Evolutionary conservation across 176 grass and related monocot species (phyloP).

Genomic region (Chloris gayana): DNA sequence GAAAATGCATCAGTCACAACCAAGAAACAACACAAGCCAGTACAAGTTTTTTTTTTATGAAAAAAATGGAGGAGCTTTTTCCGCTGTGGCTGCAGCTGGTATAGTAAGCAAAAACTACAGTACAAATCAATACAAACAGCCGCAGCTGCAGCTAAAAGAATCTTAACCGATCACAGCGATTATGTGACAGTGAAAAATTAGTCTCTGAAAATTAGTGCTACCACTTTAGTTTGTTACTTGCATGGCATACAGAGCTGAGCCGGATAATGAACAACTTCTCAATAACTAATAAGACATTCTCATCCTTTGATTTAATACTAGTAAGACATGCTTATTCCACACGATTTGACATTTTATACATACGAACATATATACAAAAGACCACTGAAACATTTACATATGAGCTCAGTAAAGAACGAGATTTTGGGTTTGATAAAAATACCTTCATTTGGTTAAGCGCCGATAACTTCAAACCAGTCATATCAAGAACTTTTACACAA

Average conservation of each 20-base stretch:
- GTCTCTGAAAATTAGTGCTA: not conserved
- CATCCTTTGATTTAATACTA: slow-evolving; percentile 5
- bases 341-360: not conserved
- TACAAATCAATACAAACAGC: no score
- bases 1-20: slow-evolving; percentile 29
- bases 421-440: slow-evolving; percentile 2
- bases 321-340: slow-evolving; percentile 13
- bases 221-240: not conserved
- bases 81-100: no score
- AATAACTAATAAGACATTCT: not conserved
- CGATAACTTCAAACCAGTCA: slow-evolving; percentile 92
- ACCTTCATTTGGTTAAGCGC: slow-evolving; percentile 96
- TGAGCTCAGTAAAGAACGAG: not conserved
- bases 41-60: not conserved
- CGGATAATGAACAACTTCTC: not conserved
- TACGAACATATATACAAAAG: no score
- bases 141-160: no score
- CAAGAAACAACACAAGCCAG: slow-evolving; percentile 27
- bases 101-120: no score
- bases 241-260: not conserved
- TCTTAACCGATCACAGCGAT: no score
- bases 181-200: not conserved
- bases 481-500: slow-evolving; percentile 90
- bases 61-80: no score
- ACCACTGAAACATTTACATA: no score